These are phyloP conservation scores for Erodium trifolium DNA, from an alignment of 441 rosid species.

Conservation along the genomic window DNA sequence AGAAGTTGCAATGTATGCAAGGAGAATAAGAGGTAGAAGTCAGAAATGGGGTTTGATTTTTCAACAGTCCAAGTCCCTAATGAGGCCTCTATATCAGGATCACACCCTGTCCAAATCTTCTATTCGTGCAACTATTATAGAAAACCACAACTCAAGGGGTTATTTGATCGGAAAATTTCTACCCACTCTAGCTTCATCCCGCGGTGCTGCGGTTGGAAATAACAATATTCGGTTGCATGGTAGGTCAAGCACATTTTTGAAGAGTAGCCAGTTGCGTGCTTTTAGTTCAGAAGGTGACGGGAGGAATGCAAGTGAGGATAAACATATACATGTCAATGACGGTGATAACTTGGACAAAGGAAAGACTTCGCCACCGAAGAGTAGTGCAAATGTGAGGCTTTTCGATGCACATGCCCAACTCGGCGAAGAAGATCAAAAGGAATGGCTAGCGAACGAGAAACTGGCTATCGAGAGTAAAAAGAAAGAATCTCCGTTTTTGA, in stretches of 20 bases:
- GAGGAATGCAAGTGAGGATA: slow-evolving; percentile 67
- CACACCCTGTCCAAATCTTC: slow-evolving; percentile 20
- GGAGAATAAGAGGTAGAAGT: slow-evolving; percentile 41
- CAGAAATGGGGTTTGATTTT: slow-evolving; percentile 49
- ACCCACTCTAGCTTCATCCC: slow-evolving; percentile 25
- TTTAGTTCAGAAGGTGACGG: slow-evolving; percentile 84
- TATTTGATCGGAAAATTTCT: slow-evolving; percentile 33
- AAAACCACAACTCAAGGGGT: slow-evolving; percentile 17
- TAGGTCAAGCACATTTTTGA: slow-evolving; percentile 21
- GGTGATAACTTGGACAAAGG: slow-evolving; percentile 38
- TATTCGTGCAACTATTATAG: no score
- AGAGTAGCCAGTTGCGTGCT: slow-evolving; percentile 37
- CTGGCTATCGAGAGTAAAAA: slow-evolving; percentile 61
- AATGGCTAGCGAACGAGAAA: slow-evolving; percentile 80
- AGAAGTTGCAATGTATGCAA: slow-evolving; percentile 55
- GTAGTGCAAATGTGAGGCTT: slow-evolving; percentile 24
- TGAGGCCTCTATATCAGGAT: slow-evolving; percentile 31
- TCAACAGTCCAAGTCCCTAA: slow-evolving; percentile 37
- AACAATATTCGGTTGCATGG: slow-evolving; percentile 19
- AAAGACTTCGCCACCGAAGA: slow-evolving; percentile 30
- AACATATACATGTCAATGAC: slow-evolving; percentile 38
- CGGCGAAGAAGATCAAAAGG: slow-evolving; percentile 81
- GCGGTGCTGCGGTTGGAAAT: slow-evolving; percentile 23
- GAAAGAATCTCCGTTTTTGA: slow-evolving; percentile 69
- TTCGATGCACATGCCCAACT: slow-evolving; percentile 58